phyloP scores from a whole-genome alignment of 345 rosid genomes.

The Rhodamnia argentea region DNA sequence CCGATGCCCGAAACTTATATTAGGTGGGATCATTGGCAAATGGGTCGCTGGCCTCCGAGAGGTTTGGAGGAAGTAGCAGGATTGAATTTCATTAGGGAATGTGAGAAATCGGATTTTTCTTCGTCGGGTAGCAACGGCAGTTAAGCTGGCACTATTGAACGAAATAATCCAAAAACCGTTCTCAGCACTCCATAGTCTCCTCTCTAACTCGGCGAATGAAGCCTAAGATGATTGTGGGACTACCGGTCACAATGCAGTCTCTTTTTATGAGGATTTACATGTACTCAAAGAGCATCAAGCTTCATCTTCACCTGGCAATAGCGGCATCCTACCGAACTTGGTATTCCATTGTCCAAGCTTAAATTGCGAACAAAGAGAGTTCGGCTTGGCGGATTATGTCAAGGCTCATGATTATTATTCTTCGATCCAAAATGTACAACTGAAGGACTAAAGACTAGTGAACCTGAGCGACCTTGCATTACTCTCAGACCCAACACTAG shows the following conservation, averaged over 20 bases:
- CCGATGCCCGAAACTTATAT: background rate
- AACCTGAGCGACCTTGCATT: background rate
- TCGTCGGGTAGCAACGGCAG: background rate
- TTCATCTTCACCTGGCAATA: background rate
- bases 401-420: background rate
- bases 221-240: background rate
- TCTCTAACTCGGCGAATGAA: background rate
- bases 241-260: background rate
- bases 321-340: background rate
- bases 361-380: background rate
- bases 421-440: background rate
- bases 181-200: background rate
- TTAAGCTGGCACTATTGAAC: background rate
- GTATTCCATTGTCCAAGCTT: background rate
- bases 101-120: background rate
- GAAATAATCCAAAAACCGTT: background rate
- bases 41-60: no score
- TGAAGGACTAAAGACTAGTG: conserved; percentile 30
- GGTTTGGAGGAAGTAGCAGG: no score
- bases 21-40: no score
- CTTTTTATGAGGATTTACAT: background rate
- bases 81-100: background rate
- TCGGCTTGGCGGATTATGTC: background rate
- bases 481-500: background rate
- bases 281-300: background rate